These are phyloP conservation scores for Apiospora rasikravindrae DNA, from an alignment of 2,329 filamentous ascomycete genomes.

Conservation along the genomic window DNA sequence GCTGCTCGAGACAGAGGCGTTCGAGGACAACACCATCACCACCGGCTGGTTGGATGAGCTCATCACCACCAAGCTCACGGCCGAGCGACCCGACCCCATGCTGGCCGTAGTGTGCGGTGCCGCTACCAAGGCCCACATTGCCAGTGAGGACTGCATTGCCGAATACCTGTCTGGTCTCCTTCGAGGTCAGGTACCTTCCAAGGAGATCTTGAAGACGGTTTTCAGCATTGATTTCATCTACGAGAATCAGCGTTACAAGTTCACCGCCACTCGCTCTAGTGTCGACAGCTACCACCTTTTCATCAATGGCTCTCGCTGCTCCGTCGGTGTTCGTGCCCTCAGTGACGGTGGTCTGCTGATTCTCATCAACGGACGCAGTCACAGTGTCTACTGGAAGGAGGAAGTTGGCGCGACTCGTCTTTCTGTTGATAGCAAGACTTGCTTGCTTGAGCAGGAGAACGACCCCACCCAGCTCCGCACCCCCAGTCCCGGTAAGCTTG, in stretches of 20 bases:
- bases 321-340: slow-evolving; percentile 88
- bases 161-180: slow-evolving; percentile 90
- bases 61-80: slow-evolving; percentile 96
- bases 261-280: slow-evolving; percentile 93
- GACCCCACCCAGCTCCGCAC: slow-evolving; percentile 96
- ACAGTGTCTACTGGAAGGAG: slow-evolving; percentile 99
- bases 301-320: slow-evolving; percentile 97
- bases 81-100: slow-evolving; percentile 91
- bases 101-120: slow-evolving; percentile 96
- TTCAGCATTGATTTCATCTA: slow-evolving; percentile 99
- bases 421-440: slow-evolving; percentile 98
- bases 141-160: slow-evolving; percentile 85
- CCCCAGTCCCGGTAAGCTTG: slow-evolving; percentile 94
- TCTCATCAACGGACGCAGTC: slow-evolving; percentile 87
- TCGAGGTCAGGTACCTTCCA: slow-evolving; percentile 96
- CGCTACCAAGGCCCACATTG: slow-evolving; percentile 90
- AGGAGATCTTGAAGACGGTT: slow-evolving; percentile 96
- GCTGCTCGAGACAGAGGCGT: slow-evolving; percentile 95
- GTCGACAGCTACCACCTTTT: slow-evolving; percentile 95
- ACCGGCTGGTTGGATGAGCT: slow-evolving; percentile 99
- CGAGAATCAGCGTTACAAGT: slow-evolving; percentile 95
- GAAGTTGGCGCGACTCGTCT: slow-evolving; percentile 94
- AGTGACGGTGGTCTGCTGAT: slow-evolving; percentile 93
- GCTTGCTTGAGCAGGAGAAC: slow-evolving; percentile 96
- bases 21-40: slow-evolving; percentile 98